Evolutionary conservation across 2,329 filamentous ascomycete genomes (phyloP), one percentile per base, ranked within the genome.

Genomic region (Fusarium veterinarium): DNA sequence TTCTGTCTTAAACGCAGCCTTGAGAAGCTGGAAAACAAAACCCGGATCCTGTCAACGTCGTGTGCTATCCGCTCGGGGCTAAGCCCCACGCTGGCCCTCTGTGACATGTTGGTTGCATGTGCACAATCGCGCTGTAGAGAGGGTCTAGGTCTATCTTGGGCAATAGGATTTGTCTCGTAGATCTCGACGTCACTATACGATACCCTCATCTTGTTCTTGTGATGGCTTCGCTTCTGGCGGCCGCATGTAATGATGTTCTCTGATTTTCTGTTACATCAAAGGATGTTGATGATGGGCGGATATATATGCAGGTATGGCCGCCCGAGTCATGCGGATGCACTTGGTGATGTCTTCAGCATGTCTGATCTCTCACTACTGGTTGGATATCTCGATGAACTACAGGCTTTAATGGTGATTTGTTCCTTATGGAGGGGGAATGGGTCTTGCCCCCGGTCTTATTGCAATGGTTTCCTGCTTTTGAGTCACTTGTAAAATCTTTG

Each of bases 161-260:
- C 17, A 55, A 14, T 46, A 51, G 53, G 65, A 25, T 70, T 66
- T 23, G 42, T 48, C n/a, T 35, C 61, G 66, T 73, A 73, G 57
- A 73, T 73, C 65, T 38, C 66, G 53, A 73, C 61, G 70, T 73
- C 70, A 73, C 63, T 55, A 20, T 45, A 70, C 56, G 42, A 73
- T 53, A 52, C n/a, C 19, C 17, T 52, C 56, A 30, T 52, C 19
- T 37, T 57, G 30, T 40, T 33, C 35, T 41, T 55, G 23, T 20
- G 55, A 57, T 53, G 44, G 30, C 57, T 17, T 59, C 52, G 52
- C 46, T 44, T 67, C 45, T 37, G 19, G 48, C 33, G 56, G 57
- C 55, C 48, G 51, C 35, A 57, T 17, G 35, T n/a, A 33, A 25
- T 38, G n/a, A 30, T 56, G 4, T 35, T 35, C n/a, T 40, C 40